phyloP scores from a whole-genome alignment of 2,329 filamentous ascomycete species.

The Fusarium gaditjirri region DNA sequence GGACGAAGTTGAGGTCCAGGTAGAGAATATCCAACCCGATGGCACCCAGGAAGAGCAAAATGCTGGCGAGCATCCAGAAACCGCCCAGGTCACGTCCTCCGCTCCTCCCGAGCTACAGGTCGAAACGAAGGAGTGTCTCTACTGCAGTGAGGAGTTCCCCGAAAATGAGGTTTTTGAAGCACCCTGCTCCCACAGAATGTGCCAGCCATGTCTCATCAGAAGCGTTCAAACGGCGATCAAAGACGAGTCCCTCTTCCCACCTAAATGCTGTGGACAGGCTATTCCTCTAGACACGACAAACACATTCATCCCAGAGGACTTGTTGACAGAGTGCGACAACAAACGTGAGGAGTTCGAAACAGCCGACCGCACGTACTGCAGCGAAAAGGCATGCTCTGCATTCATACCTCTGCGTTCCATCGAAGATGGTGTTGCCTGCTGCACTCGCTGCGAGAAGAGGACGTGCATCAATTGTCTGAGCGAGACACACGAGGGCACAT shows the following conservation, averaged over 20 bases:
- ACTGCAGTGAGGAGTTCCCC: fast-evolving
- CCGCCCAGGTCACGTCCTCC: fast-evolving
- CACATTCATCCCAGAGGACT: fast-evolving
- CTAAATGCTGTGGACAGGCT: fast-evolving
- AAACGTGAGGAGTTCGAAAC: fast-evolving
- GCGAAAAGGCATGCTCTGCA: fast-evolving
- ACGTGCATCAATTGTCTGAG: neutral
- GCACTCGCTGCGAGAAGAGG: neutral
- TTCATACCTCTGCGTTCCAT: fast-evolving
- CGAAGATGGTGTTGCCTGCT: neutral
- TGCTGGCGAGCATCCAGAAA: neutral
- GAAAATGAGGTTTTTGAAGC: neutral
- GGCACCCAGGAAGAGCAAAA: neutral
- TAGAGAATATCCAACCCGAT: fast-evolving
- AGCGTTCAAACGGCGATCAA: neutral
- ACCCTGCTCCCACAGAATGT: neutral
- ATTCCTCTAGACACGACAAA: fast-evolving
- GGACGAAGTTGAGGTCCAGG: fast-evolving
- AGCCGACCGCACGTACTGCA: fast-evolving
- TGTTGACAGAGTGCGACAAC: fast-evolving
- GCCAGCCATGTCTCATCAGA: neutral
- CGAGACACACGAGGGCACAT: neutral
- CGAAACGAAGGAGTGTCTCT: neutral
- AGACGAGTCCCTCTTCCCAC: fast-evolving
- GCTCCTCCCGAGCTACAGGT: fast-evolving